Percentiles rank a stretch among this genome's conserved stretches.
Evolutionary conservation across 805 yeast species (phyloP).

Genomic region (Pichia cabralensis): DNA sequence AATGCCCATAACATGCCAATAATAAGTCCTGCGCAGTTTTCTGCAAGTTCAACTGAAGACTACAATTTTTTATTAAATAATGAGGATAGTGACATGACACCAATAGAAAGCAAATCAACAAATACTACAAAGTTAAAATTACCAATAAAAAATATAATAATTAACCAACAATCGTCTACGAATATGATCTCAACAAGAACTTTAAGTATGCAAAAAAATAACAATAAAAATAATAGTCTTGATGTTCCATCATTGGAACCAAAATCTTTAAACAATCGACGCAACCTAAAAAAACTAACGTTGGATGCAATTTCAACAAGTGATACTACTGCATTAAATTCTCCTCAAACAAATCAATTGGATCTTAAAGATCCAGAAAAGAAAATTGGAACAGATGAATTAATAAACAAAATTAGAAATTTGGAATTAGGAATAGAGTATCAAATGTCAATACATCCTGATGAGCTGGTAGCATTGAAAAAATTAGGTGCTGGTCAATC

Average conservation of each 20-base stretch:
- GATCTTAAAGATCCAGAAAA: constrained; percentile 21
- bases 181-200: constrained; percentile 10
- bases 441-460: constrained; percentile 40
- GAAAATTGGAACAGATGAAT: constrained; percentile 25
- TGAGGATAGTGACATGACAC: background rate
- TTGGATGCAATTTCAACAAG: constrained; percentile 18
- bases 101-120: too few relatives aligned
- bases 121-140: too few relatives aligned
- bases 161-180: constrained; percentile 7
- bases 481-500: constrained; percentile 89
- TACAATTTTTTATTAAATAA: background rate
- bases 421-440: constrained; percentile 46
- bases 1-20: too few relatives aligned
- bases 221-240: background rate
- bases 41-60: constrained; percentile 8
- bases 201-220: background rate
- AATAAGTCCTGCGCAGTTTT: constrained; percentile 5
- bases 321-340: background rate
- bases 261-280: constrained; percentile 39
- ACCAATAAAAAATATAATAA: constrained; percentile 2
- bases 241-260: background rate
- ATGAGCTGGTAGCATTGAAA: constrained; percentile 66
- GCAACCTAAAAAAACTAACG: constrained; percentile 49
- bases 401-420: constrained; percentile 36
- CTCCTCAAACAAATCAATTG: background rate